Base-by-base conservation (phyloP, 2,329 filamentous ascomycete species). In the Colletotrichum coccodes region DNA sequence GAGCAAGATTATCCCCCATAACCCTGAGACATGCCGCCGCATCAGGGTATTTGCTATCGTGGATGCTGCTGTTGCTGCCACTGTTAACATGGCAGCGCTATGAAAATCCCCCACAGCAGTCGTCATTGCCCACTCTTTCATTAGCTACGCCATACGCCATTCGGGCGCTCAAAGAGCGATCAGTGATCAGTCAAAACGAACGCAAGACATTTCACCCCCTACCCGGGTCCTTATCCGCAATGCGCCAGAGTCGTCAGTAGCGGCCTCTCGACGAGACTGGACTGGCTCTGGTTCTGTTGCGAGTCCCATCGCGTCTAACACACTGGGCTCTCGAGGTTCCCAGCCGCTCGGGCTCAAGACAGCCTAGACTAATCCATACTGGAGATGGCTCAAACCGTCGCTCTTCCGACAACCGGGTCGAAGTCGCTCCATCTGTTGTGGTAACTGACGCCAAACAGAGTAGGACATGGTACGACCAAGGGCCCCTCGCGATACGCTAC, bases 51-150 rank as follows among this genome's bases (percentile, higher is more conserved):
- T n/a, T n/a, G 42, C 42, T 46, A 9, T 18, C 28, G 28, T 26
- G 11, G n/a, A n/a, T n/a, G n/a, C 12, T 30, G 54, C 36, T 21
- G 28, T 21, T 58, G 36, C 38, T 60, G 23, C 21, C 34, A 26
- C 36, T 34, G 61, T 52, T 52, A 60, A 40, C 21, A 54, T 18
- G 32, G 23, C 38, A 44, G n/a, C 32, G 49, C 49, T 40, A 49
- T 66, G 56, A 53, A 53, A 53, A 47, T 63, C 58, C 57, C 59
- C 42, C 50, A 50, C 50, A 63, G 42, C n/a, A 38, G 28, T 26
- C 42, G 59, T 50, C 56, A 23, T 52, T 16, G 59, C 52, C 47
- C 59, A 36, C 63, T 30, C 32, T 53, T 50, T 32, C 38, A n/a
- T 38, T 12, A 21, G 30, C 32, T 16, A 32, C 28, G 59, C 36